Evolutionary conservation across 805 yeast genomes (phyloP), one percentile per base, ranked within the genome.

Genomic region (Naumovozyma castellii): DNA sequence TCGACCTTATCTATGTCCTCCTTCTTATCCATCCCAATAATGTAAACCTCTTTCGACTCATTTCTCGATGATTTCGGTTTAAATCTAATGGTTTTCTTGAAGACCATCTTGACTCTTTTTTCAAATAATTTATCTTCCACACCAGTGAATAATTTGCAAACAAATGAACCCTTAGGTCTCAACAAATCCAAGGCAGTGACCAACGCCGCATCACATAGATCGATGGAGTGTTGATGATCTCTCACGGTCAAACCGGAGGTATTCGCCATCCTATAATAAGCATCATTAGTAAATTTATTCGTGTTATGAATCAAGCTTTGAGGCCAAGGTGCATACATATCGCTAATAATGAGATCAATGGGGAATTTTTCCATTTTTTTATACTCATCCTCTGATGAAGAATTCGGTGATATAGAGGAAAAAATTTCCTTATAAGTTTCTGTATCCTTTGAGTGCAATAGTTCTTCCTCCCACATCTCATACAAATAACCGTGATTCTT

Each of bases 241-340:
- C 76, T 75, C 32, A 82, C 77, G 8, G 79, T 74, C 32, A 84
- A 64, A 3, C 98, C 97, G 12, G 87, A 69, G 3, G 97, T 85
- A 56, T 90, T 90, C 36, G 86, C 84, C 84, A 90, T 82, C 97
- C 96, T 90, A 64, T 68, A 68, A 57, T 78, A 82, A 35, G 95
- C 77, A 40, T 73, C 73, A 78, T 80, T 80, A 79, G 84, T 76
- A 70, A 82, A 74, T 62, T 75, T 66, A 56, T 67, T 69, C 18
- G 65, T 53, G 22, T 59, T 57, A 35, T 19, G 19, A 31, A 33
- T 32, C 12, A n/a, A 29, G 16, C 16, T 16, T 50, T 73, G 78
- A 37, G 73, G 67, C 66, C 69, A 63, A 36, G 78, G 81, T 57
- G 70, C 90, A 70, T 81, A 82, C 94, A 83, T 83, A 67, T 84